Evolutionary conservation across 257 asterid species (phyloP).

Genomic region (Orobanche coerulescens): DNA sequence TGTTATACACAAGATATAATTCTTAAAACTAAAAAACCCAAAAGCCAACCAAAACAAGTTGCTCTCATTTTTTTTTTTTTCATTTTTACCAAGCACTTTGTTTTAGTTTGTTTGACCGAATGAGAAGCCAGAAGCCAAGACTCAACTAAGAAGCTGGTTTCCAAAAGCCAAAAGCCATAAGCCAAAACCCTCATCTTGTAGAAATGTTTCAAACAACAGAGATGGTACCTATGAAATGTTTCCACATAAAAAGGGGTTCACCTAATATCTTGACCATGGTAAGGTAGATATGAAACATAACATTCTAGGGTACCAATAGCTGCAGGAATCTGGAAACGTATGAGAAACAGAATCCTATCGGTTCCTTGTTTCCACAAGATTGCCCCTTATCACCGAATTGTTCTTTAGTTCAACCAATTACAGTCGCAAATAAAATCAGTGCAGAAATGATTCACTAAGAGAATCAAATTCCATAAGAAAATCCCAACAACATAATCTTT

Average conservation of each 20-base stretch:
- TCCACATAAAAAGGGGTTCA: not conserved
- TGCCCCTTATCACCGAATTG: conserved; percentile 8
- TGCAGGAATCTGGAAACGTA: not conserved
- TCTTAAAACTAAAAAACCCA: no score
- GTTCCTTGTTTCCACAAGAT: not conserved
- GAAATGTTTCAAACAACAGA: not conserved
- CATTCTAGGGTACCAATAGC: not conserved
- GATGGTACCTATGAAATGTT: not conserved
- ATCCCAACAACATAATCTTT: not conserved
- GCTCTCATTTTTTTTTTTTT: no score
- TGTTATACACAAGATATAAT: no score
- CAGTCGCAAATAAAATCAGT: not conserved
- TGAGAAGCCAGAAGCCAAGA: no score
- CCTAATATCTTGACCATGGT: not conserved
- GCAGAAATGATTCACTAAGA: not conserved
- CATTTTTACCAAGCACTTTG: no score
- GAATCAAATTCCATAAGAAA: not conserved
- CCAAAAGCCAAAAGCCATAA: no score
- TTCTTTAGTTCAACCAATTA: not conserved
- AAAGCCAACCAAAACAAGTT: no score
- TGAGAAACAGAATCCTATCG: not conserved
- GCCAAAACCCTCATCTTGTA: not conserved
- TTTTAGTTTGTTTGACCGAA: no score
- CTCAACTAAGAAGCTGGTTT: no score
- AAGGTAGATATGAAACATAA: not conserved